Evolutionary conservation across 2,329 filamentous ascomycete genomes (phyloP), one percentile per base, ranked within the genome.

Genomic region (Pezicula radicicola): DNA sequence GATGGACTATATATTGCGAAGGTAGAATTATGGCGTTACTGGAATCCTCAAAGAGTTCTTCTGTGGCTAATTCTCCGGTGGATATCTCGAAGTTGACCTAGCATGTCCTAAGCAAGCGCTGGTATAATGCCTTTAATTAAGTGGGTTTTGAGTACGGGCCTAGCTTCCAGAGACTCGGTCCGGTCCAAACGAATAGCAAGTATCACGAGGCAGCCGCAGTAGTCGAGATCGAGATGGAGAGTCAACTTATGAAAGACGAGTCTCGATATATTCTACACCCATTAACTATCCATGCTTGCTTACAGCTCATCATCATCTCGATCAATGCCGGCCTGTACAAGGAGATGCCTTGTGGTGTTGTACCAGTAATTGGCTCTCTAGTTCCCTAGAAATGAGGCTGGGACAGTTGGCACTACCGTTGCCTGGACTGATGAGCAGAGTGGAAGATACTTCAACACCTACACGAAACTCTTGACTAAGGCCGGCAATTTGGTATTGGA

Each of bases 251-350:
- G 13, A 36, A 16, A 21, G 65, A 61, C 16, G 73, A 77, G 56
- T 72, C 70, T 68, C 37, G 61, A 6, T 55, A 55, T 37, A 33
- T 81, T 3, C 71, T 84, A 21, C 80, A 83, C 52, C 80, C 80
- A 0, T 72, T 77, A 5, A 81, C 79, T 0, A 68, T 83, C 18
- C 80, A 83, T 55, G 67, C 75, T 2, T 75, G 81, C 65, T 72
- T 83, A 30, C 80, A 83, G 50, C 72, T 72, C 1, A 68, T 78
- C 42, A 46, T 53, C 8, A 19, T 59, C 2, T 60, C 66, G n/a
- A 62, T 68, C 35, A 58, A 68, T 33, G 57, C 61, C 0, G 67
- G 66, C 3, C 55, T 58, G 2, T 50, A 55, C 19, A 64, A 57
- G 6, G 62, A 54, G 15, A 67, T 72, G 62, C 46, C 57, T 1